These are phyloP conservation scores for Lactifluus pinguis DNA, from an alignment of 768 basidiomycete genomes.

Conservation along the genomic window DNA sequence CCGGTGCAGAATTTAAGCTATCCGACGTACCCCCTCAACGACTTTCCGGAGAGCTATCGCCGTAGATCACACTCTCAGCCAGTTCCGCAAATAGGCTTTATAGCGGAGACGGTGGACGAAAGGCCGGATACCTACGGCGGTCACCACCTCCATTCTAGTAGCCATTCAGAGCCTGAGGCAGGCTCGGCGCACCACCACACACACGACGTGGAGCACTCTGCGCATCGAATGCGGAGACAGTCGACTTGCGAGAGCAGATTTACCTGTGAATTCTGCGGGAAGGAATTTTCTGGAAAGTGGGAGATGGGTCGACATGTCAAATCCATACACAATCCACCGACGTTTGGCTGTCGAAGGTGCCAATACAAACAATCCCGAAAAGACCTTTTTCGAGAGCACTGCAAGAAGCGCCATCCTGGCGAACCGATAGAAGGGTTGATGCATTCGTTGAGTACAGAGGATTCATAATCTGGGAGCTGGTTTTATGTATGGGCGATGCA, in stretches of 20 bases:
- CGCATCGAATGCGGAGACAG: background rate
- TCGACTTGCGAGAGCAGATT: conserved; percentile 1
- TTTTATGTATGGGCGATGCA: background rate
- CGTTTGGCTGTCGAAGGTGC: conserved; percentile 9
- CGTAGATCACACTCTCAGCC: background rate
- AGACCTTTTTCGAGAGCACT: conserved; percentile 12
- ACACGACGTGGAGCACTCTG: background rate
- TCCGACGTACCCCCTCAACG: background rate
- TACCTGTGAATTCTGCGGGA: conserved; percentile 1
- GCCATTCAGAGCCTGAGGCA: background rate
- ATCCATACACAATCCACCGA: conserved; percentile 10
- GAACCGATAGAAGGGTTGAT: background rate
- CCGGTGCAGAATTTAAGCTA: background rate
- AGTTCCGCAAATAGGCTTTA: background rate
- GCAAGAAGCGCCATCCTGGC: conserved; percentile 11
- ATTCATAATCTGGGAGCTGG: background rate
- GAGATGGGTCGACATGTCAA: conserved; percentile 10
- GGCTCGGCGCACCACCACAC: background rate
- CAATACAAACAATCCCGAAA: conserved; percentile 16
- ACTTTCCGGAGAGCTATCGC: too few relatives aligned
- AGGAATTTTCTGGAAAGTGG: conserved; percentile 13
- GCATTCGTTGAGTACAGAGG: background rate
- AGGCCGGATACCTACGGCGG: background rate
- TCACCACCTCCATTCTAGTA: background rate
- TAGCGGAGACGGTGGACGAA: background rate